Evolutionary conservation across 352 stramenopile species (phyloP), one percentile per base, ranked within the genome.

Genomic region (Phytophthora fragariaefolia): DNA sequence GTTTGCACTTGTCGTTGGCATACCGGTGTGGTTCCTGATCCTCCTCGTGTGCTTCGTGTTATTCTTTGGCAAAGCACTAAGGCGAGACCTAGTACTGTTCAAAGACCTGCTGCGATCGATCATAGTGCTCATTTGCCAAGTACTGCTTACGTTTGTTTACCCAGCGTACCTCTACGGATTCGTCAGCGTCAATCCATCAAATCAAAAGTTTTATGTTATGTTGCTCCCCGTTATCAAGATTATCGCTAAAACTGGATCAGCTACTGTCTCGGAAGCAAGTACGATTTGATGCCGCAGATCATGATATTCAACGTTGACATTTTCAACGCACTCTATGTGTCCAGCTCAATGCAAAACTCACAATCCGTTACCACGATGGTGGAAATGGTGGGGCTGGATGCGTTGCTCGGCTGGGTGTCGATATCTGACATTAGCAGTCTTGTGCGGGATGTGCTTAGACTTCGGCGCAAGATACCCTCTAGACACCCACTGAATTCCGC

Each of bases 281-380:
- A 66, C 10, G 70, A 80, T 36, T 20, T 65, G 6, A 78, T 75
- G 45, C 63, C 75, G 1, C 62, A 86, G 54, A 68, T 77, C 2
- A 68, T 83, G 18, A 71, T 82, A 10, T 80, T 86, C 67, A 82
- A 86, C 20, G 66, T 79, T 32, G 73, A 86, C 36, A 50, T 86
- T 10, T 82, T 82, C 61, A 76, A 83, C 43, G 47, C 78, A 24
- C 45, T 86, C 0, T 86, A 67, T 20, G 64, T 83, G 12, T 48
- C 78, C 0, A 66, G 66, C 24, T 80, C 67, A 12, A 80, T 86
- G 75, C 66, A 80, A 28, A 77, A 63, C 27, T 59, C 74, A 1
- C 66, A 64, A 18, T 77, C 66, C 0, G 58, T 66, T 4, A 51
- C 24, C 5, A 78, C 72, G 4, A 61, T 66, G 10, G 18, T 74